Conservation (phyloP, 1,139 yeast genomes). For the Suhomyces panamericanus region DNA sequence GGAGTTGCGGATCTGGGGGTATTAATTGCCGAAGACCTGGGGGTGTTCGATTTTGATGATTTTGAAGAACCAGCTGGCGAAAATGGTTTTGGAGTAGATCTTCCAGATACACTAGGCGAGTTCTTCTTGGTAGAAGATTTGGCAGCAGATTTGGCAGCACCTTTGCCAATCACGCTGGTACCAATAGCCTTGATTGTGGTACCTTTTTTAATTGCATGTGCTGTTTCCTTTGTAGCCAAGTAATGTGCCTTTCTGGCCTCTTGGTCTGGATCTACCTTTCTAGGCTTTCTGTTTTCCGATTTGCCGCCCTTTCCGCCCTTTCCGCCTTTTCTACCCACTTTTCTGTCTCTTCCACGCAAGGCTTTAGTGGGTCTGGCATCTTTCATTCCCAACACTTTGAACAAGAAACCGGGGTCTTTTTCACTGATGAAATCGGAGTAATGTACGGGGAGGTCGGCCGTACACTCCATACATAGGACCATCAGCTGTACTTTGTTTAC, state of each 20-base stretch:
- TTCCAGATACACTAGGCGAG: neutral
- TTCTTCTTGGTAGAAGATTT: conserved; percentile 1
- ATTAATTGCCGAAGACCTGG: conserved; percentile 1
- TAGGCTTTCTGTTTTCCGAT: conserved; percentile 17
- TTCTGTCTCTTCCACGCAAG: conserved; percentile 22
- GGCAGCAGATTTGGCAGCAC: neutral
- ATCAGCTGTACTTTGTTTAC: conserved; percentile 20
- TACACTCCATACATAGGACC: conserved; percentile 46
- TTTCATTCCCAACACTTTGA: conserved; percentile 50
- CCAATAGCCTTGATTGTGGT: conserved; percentile 48
- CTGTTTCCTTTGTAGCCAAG: conserved; percentile 32
- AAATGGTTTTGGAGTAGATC: neutral
- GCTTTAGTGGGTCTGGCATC: conserved; percentile 32
- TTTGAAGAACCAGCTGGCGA: neutral
- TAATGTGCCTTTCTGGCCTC: conserved; percentile 45
- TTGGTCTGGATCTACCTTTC: conserved; percentile 32
- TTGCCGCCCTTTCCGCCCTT: conserved; percentile 11
- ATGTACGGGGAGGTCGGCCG: conserved; percentile 25
- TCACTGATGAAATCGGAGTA: conserved; percentile 41
- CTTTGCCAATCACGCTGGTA: conserved; percentile 11
- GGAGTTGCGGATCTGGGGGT: conserved; percentile 11
- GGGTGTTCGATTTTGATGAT: conserved; percentile 3
- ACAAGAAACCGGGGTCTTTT: conserved; percentile 48
- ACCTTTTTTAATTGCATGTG: conserved; percentile 40
- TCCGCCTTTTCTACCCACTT: conserved; percentile 31